Percentiles rank a stretch among this genome's conserved stretches.
phyloP scores from a whole-genome alignment of 768 basidiomycete genomes.

The Chalciporus piperatus region DNA sequence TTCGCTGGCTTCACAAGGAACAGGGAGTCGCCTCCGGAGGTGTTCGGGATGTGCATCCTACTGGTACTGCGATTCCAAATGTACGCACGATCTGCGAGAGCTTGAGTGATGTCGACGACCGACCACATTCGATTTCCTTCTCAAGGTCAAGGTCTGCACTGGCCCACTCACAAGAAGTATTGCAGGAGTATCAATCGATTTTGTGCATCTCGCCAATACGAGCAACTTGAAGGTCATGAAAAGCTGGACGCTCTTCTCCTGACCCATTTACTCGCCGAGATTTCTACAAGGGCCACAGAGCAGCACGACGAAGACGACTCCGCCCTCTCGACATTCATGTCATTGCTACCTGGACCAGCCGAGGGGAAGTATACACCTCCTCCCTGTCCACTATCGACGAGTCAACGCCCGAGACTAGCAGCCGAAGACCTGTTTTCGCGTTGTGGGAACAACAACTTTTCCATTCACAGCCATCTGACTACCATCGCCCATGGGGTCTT shows the following conservation, averaged over 20 bases:
- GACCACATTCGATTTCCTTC: slow-evolving; percentile 6
- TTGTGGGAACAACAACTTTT: slow-evolving; percentile 82
- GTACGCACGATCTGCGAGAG: slow-evolving; percentile 39
- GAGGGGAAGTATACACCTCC: slow-evolving; percentile 23
- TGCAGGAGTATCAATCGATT: slow-evolving; percentile 58
- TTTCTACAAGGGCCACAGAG: slow-evolving; percentile 11
- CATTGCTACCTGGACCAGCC: slow-evolving; percentile 45
- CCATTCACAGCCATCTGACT: slow-evolving; percentile 68
- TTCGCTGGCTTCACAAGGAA: slow-evolving; percentile 27
- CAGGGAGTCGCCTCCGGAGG: slow-evolving; percentile 41
- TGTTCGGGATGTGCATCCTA: slow-evolving; percentile 69
- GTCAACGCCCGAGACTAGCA: slow-evolving; percentile 22
- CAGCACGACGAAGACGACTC: slow-evolving; percentile 16
- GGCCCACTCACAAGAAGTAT: slow-evolving; percentile 65
- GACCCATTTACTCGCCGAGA: slow-evolving; percentile 55
- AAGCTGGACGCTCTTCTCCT: slow-evolving; percentile 62
- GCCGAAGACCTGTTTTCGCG: slow-evolving; percentile 45
- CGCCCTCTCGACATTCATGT: slow-evolving; percentile 37
- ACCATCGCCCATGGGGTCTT: slow-evolving; percentile 74
- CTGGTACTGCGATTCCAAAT: slow-evolving; percentile 69
- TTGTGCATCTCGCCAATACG: slow-evolving; percentile 43
- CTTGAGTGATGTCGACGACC: not conserved
- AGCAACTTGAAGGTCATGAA: slow-evolving; percentile 49
- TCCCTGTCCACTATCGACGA: slow-evolving; percentile 32
- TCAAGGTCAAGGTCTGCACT: slow-evolving; percentile 66